A percentile compares a stretch with the other conserved stretches of the same genome.
Evolutionary conservation across 2,329 filamentous ascomycete genomes (phyloP).

Genomic region (Diaporthe caulivora): DNA sequence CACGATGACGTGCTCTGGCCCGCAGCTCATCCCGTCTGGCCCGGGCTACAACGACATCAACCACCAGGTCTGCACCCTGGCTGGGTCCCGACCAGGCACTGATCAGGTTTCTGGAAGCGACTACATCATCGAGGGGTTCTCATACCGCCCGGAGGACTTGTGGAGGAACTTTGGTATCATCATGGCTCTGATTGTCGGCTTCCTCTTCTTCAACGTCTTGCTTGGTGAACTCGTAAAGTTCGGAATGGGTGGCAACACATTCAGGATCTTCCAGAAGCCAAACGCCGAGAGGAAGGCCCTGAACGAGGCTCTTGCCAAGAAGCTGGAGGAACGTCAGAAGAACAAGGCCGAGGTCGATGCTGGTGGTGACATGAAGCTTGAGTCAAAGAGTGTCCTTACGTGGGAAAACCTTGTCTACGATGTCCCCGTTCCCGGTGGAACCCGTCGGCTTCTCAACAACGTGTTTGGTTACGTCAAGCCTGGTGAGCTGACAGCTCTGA

Average conservation of each 20-base stretch:
- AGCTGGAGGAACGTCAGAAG: constrained; percentile 67
- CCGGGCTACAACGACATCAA: constrained; percentile 77
- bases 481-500: constrained; percentile 81
- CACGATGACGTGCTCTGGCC: constrained; percentile 75
- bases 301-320: constrained; percentile 72
- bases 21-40: constrained; percentile 79
- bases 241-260: constrained; percentile 83
- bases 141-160: constrained; percentile 74
- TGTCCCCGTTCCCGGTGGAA: constrained; percentile 70
- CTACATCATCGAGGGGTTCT: constrained; percentile 78
- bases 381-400: constrained; percentile 78
- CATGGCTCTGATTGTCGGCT: constrained; percentile 78
- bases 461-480: constrained; percentile 80
- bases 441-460: constrained; percentile 66
- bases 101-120: constrained; percentile 71
- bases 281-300: constrained; percentile 75
- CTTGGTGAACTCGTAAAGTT: constrained; percentile 84
- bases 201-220: constrained; percentile 80
- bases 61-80: constrained; percentile 84
- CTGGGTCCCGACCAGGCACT: constrained; percentile 77
- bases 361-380: constrained; percentile 61
- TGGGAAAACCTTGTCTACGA: constrained; percentile 90
- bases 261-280: constrained; percentile 81
- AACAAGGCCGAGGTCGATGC: constrained; percentile 58
- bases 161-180: constrained; percentile 92